Conservation (phyloP, 345 rosid genomes). For the Capsella bursapastoris region DNA sequence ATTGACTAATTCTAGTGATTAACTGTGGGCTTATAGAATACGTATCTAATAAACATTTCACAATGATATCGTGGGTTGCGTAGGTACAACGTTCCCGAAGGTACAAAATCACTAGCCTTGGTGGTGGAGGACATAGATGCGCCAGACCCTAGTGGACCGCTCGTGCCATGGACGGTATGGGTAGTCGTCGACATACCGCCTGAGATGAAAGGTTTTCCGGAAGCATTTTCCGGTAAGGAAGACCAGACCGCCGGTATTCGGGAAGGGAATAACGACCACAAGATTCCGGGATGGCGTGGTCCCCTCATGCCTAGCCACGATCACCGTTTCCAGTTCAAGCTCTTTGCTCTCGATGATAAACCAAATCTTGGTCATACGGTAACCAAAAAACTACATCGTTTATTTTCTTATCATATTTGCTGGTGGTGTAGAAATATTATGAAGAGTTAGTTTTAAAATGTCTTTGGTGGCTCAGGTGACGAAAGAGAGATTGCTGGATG, state of each 20-base stretch:
- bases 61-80: neutral
- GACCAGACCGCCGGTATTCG: conserved; percentile 56
- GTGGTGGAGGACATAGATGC: conserved; percentile 87
- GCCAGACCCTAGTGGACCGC: conserved; percentile 62
- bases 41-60: neutral
- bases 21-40: neutral
- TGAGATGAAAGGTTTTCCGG: conserved; percentile 64
- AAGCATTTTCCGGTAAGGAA: conserved; percentile 70
- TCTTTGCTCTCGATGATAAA: conserved; percentile 64
- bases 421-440: neutral
- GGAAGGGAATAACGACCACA: conserved; percentile 76
- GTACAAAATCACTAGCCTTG: conserved; percentile 64
- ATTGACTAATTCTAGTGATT: no score
- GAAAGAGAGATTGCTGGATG: conserved; percentile 72
- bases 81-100: conserved; percentile 63
- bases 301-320: conserved; percentile 63
- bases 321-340: conserved; percentile 73
- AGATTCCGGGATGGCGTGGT: conserved; percentile 80
- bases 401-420: neutral
- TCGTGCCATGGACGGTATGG: conserved; percentile 86
- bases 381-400: neutral
- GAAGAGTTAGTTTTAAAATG: neutral
- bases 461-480: conserved; percentile 53
- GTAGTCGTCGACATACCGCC: conserved; percentile 75
- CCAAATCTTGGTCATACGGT: conserved; percentile 70